Percentiles rank a stretch among this genome's conserved stretches.
phyloP scores from a whole-genome alignment of 257 asterid genomes.

The Solanum verrucosum region DNA sequence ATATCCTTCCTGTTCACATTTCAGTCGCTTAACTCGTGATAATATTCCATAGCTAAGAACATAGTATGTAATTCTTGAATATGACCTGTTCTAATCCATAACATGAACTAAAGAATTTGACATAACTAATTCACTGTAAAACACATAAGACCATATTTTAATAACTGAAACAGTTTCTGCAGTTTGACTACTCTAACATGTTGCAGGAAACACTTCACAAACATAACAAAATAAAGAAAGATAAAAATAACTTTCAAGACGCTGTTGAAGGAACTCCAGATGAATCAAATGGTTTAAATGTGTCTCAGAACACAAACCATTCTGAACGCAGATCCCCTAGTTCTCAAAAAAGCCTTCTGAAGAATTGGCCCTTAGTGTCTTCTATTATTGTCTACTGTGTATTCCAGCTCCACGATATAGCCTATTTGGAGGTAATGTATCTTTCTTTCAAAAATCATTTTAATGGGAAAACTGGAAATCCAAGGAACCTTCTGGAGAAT shows the following conservation, averaged over 20 bases:
- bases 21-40: neutral
- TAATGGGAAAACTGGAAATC: neutral
- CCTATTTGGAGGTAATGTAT: slow-evolving; percentile 59
- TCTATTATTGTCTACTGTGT: slow-evolving; percentile 59
- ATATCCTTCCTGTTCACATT: neutral
- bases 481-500: neutral
- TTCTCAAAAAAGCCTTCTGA: slow-evolving; percentile 34
- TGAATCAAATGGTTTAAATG: neutral
- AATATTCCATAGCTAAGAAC: neutral
- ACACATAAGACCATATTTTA: neutral
- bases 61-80: neutral
- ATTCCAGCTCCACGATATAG: slow-evolving; percentile 80
- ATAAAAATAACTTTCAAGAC: neutral
- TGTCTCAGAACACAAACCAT: slow-evolving; percentile 1
- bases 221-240: neutral
- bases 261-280: neutral
- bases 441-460: neutral
- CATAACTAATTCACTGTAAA: neutral
- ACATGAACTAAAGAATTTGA: neutral
- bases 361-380: slow-evolving; percentile 85
- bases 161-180: neutral
- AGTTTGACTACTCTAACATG: neutral
- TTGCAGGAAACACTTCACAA: slow-evolving; percentile 68
- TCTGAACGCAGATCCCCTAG: neutral
- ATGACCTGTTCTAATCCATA: neutral